These are phyloP conservation scores for Acorus gramineus DNA, from an alignment of 106 monocot species.

Conservation along the genomic window DNA sequence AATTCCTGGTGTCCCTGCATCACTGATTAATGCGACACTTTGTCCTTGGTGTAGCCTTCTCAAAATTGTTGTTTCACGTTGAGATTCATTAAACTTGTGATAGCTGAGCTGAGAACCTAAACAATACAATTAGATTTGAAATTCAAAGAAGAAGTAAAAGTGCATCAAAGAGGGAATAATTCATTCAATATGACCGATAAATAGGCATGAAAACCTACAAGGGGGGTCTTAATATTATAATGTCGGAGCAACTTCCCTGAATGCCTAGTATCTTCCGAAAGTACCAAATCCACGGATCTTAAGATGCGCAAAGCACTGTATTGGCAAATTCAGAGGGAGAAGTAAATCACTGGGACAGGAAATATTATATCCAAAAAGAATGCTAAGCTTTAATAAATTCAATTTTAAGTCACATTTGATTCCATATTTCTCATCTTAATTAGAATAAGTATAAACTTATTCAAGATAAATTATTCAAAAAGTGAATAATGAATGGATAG, in stretches of 20 bases:
- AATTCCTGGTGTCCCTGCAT: slow-evolving; percentile 95
- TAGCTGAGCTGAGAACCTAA: slow-evolving; percentile 79
- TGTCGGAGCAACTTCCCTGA: slow-evolving; percentile 83
- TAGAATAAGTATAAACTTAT: too few species aligned
- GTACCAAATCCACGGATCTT: slow-evolving; percentile 83
- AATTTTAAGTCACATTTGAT: neutral
- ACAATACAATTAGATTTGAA: too few species aligned
- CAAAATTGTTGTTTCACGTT: slow-evolving; percentile 52
- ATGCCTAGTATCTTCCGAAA: slow-evolving; percentile 94
- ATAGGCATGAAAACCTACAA: slow-evolving; percentile 31
- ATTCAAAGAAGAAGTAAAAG: too few species aligned
- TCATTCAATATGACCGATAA: neutral
- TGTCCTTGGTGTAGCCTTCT: slow-evolving; percentile 74
- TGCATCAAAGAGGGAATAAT: too few species aligned
- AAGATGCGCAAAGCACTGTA: slow-evolving; percentile 86
- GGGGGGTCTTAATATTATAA: slow-evolving; percentile 74
- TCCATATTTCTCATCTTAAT: too few species aligned
- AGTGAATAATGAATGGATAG: too few species aligned
- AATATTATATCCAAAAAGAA: too few species aligned
- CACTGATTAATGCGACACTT: slow-evolving; percentile 77
- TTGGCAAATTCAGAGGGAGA: slow-evolving; percentile 8
- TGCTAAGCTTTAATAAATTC: too few species aligned
- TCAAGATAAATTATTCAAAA: too few species aligned
- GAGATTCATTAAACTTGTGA: slow-evolving; percentile 92
- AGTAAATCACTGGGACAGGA: neutral